Percentiles rank a stretch among this genome's conserved stretches.
Evolutionary conservation across 2,329 filamentous ascomycete genomes (phyloP).

Genomic region (Claviceps quebecensis): DNA sequence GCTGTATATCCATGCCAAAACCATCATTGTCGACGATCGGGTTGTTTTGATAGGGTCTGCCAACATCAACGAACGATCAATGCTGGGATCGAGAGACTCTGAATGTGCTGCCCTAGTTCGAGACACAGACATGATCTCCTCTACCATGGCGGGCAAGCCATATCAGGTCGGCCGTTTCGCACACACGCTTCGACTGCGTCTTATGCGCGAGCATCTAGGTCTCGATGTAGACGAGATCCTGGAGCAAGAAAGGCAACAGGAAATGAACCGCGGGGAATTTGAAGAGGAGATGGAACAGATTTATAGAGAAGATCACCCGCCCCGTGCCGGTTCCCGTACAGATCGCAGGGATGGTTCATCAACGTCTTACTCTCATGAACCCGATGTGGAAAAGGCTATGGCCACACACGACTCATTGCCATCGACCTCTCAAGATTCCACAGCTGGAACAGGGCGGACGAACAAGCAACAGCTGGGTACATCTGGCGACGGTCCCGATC

Average conservation of each 20-base stretch:
- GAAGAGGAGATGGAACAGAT: constrained; percentile 48
- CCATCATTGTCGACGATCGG: constrained; percentile 89
- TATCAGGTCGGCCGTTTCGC: constrained; percentile 88
- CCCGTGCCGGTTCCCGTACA: background rate
- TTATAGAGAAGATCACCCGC: constrained; percentile 32
- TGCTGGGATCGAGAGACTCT: constrained; percentile 84
- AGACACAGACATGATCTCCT: constrained; percentile 85
- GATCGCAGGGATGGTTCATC: constrained; percentile 29
- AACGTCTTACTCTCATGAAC: constrained; percentile 35
- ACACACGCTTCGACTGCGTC: constrained; percentile 77
- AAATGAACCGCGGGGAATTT: constrained; percentile 45
- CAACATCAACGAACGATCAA: constrained; percentile 96
- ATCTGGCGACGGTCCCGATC: constrained; percentile 62
- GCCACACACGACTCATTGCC: constrained; percentile 20
- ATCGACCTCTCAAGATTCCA: background rate
- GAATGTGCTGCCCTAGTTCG: constrained; percentile 82
- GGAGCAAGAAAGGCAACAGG: constrained; percentile 59
- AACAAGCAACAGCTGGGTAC: constrained; percentile 57
- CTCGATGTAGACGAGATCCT: constrained; percentile 84
- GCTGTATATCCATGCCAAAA: constrained; percentile 95
- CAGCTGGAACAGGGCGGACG: background rate
- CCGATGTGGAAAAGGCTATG: constrained; percentile 31
- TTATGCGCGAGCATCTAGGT: constrained; percentile 96
- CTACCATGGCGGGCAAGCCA: constrained; percentile 77
- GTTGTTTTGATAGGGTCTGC: constrained; percentile 90